These are phyloP conservation scores for Leishmania mexicana DNA, from an alignment of 208 protist genomes.

Conservation along the genomic window DNA sequence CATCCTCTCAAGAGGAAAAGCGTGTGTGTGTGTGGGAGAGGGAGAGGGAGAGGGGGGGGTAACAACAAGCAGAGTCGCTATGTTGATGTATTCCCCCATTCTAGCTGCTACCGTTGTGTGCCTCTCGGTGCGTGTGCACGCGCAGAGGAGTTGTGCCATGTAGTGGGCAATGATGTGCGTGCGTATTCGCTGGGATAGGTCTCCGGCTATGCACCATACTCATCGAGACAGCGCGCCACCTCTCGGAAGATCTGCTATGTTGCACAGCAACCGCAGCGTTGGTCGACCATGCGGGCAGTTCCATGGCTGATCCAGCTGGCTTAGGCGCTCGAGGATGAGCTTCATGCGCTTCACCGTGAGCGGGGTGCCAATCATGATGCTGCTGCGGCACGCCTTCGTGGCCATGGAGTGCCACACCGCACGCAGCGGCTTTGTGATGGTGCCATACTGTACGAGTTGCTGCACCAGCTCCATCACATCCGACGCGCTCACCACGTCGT, in stretches of 20 bases:
- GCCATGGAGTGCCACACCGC: slow-evolving; percentile 92
- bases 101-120: background rate
- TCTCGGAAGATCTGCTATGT: slow-evolving; percentile 34
- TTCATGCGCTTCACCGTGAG: slow-evolving; percentile 80
- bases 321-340: slow-evolving; percentile 70
- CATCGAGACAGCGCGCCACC: background rate
- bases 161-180: background rate
- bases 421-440: slow-evolving; percentile 63
- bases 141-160: background rate
- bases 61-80: background rate
- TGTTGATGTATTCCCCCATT: background rate
- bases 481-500: slow-evolving; percentile 79
- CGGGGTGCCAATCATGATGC: slow-evolving; percentile 94
- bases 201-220: background rate
- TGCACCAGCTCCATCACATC: slow-evolving; percentile 91
- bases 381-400: slow-evolving; percentile 90
- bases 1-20: too few species aligned
- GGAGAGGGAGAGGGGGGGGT: too few species aligned
- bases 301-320: slow-evolving; percentile 92
- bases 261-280: slow-evolving; percentile 78
- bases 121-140: slow-evolving; percentile 17
- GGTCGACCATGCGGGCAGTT: slow-evolving; percentile 95
- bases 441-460: slow-evolving; percentile 70
- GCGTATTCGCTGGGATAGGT: background rate
- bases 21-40: background rate